Percentiles rank a stretch among this genome's conserved stretches.
phyloP scores from a whole-genome alignment of 192 early-diverging fungal species.

The Podila minutissima region DNA sequence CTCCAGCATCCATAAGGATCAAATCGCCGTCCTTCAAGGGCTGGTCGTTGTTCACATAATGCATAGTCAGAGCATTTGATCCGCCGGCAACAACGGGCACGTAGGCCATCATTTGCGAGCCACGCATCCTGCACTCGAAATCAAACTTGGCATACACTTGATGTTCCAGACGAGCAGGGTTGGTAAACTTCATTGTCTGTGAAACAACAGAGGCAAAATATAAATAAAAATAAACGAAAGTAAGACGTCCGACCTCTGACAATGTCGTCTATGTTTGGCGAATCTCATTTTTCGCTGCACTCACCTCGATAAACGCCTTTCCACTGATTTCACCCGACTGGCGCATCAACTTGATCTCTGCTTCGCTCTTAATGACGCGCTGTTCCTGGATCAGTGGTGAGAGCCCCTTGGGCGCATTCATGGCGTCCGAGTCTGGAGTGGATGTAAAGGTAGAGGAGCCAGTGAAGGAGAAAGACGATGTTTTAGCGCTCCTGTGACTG shows the following conservation, averaged over 20 bases:
- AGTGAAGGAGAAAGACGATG: slow-evolving; percentile 2
- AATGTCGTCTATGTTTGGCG: no score
- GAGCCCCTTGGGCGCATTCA: slow-evolving; percentile 25
- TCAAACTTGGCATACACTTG: slow-evolving; percentile 83
- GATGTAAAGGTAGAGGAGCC: background rate
- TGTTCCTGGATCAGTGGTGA: slow-evolving; percentile 77
- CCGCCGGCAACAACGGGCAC: slow-evolving; percentile 97
- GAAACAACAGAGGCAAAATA: background rate
- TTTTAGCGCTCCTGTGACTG: background rate
- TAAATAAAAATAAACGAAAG: background rate
- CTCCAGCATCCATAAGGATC: slow-evolving; percentile 92
- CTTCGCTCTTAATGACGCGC: slow-evolving; percentile 79
- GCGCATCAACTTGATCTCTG: slow-evolving; percentile 84
- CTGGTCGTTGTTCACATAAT: slow-evolving; percentile 93
- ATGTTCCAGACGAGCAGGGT: slow-evolving; percentile 76
- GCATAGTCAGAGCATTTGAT: slow-evolving; percentile 89
- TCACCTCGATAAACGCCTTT: slow-evolving; percentile 78
- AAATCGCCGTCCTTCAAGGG: slow-evolving; percentile 78
- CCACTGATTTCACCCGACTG: slow-evolving; percentile 80
- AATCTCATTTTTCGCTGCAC: no score
- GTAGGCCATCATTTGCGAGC: slow-evolving; percentile 81
- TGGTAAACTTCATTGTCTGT: slow-evolving; percentile 77
- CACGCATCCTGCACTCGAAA: slow-evolving; percentile 69
- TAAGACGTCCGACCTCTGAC: no score
- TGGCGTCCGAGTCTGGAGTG: slow-evolving; percentile 28